phyloP scores from a whole-genome alignment of 257 asterid genomes.

The Solanum neorickii region DNA sequence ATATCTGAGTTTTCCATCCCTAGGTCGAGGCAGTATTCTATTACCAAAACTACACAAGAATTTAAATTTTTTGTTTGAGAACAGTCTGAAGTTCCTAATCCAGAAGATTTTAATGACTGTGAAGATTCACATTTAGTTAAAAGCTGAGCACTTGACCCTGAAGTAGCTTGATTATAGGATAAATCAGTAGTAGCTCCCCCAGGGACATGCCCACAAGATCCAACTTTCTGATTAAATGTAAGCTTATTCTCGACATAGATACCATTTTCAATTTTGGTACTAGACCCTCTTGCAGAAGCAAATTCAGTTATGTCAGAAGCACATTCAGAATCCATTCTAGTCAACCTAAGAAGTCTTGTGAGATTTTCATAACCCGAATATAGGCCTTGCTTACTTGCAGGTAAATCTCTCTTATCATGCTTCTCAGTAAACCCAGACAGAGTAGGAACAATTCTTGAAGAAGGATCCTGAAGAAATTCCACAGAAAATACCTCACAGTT shows the following conservation, averaged over 20 bases:
- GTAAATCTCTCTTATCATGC: conserved; percentile 18
- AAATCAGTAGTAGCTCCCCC: conserved; percentile 15
- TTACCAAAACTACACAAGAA: conserved; percentile 59
- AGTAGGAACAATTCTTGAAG: conserved; percentile 25
- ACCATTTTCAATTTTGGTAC: conserved; percentile 23
- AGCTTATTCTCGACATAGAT: conserved; percentile 17
- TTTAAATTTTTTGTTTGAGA: conserved; percentile 42
- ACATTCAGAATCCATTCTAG: conserved; percentile 57
- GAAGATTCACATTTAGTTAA: conserved; percentile 34
- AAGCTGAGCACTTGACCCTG: conserved; percentile 10
- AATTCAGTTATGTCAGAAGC: conserved; percentile 37
- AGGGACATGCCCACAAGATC: conserved; percentile 15
- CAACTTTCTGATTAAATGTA: conserved; percentile 8
- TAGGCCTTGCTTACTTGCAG: conserved; percentile 18
- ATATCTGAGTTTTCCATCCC: conserved; percentile 63
- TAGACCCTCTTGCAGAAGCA: conserved; percentile 44
- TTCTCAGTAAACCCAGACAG: conserved; percentile 14
- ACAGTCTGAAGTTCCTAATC: conserved; percentile 31
- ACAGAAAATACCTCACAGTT: conserved; percentile 46
- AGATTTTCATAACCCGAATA: conserved; percentile 50
- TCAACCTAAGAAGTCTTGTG: conserved; percentile 47
- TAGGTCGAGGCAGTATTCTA: conserved; percentile 48
- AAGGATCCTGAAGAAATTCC: conserved; percentile 41
- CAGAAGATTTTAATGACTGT: conserved; percentile 18
- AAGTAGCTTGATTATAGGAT: conserved; percentile 13